phyloP scores from a whole-genome alignment of 2,329 filamentous ascomycete genomes.

The Curvularia sp. region DNA sequence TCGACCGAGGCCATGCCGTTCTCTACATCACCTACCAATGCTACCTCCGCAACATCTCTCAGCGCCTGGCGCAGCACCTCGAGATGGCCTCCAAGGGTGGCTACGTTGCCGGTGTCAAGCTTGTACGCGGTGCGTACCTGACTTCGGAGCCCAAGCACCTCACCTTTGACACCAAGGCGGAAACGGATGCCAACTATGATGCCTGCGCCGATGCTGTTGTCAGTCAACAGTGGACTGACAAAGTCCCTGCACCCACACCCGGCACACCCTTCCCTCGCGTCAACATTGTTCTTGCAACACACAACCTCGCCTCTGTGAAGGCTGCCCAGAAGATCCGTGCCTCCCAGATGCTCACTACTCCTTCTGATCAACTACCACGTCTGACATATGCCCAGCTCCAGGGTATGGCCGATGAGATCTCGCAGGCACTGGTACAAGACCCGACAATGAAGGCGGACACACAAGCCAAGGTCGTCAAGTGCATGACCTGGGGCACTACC shows the following conservation, averaged over 20 bases:
- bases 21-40: constrained; percentile 73
- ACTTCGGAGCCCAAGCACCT: constrained; percentile 57
- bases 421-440: constrained; percentile 62
- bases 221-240: constrained; percentile 65
- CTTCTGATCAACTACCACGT: constrained; percentile 37
- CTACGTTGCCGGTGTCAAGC: constrained; percentile 64
- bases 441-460: constrained; percentile 47
- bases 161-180: constrained; percentile 63
- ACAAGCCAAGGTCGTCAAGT: constrained; percentile 61
- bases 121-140: constrained; percentile 66
- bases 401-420: constrained; percentile 96
- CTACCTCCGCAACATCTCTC: constrained; percentile 60
- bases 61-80: constrained; percentile 57
- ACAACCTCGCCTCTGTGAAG: constrained; percentile 77
- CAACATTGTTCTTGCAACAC: constrained; percentile 77
- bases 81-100: constrained; percentile 54
- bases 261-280: constrained; percentile 53
- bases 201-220: constrained; percentile 72
- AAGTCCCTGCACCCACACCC: constrained; percentile 55
- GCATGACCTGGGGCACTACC: constrained; percentile 64
- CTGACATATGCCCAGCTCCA: constrained; percentile 79
- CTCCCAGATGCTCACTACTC: constrained; percentile 49
- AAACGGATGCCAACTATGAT: constrained; percentile 71
- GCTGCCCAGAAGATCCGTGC: constrained; percentile 60
- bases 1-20: constrained; percentile 64